phyloP scores from a whole-genome alignment of 2,329 filamentous ascomycete species.

The Aureobasidium sp. region DNA sequence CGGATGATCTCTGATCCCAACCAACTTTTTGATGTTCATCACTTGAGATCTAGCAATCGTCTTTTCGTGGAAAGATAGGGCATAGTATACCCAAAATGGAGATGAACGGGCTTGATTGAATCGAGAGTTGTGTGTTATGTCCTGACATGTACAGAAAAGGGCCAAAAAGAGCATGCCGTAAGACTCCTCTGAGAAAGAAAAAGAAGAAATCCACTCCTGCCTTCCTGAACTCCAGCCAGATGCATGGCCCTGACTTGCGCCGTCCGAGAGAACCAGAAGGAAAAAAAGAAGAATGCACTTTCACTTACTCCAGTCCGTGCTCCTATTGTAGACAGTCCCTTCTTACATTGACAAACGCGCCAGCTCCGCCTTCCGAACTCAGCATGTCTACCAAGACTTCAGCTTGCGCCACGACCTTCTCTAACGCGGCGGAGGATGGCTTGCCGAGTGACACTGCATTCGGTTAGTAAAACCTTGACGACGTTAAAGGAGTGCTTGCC shows the following conservation, averaged over 20 bases:
- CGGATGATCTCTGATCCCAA: neutral
- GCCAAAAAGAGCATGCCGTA: neutral
- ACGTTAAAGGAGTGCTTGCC: conserved; percentile 47
- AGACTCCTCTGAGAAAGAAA: neutral
- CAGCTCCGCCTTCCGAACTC: conserved; percentile 58
- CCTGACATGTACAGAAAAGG: neutral
- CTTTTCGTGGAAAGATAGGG: neutral
- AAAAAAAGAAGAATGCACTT: neutral
- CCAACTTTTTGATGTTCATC: neutral
- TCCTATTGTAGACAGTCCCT: conserved; percentile 8
- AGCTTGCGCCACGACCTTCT: conserved; percentile 79
- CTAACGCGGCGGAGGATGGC: conserved; percentile 75
- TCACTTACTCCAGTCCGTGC: neutral
- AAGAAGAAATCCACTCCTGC: neutral
- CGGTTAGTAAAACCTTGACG: conserved; percentile 20
- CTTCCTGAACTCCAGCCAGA: neutral
- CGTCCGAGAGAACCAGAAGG: neutral
- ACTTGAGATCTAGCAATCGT: neutral
- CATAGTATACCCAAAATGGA: neutral
- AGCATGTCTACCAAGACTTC: conserved; percentile 77
- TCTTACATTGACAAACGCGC: conserved; percentile 69
- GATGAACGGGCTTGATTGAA: neutral
- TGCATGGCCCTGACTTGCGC: neutral
- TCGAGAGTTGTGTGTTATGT: neutral
- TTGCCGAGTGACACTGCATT: conserved; percentile 74